Percentiles rank a stretch among this genome's conserved stretches.
Evolutionary conservation across 2,329 filamentous ascomycete species (phyloP).

Genomic region (Tolypocladium guangdongense): DNA sequence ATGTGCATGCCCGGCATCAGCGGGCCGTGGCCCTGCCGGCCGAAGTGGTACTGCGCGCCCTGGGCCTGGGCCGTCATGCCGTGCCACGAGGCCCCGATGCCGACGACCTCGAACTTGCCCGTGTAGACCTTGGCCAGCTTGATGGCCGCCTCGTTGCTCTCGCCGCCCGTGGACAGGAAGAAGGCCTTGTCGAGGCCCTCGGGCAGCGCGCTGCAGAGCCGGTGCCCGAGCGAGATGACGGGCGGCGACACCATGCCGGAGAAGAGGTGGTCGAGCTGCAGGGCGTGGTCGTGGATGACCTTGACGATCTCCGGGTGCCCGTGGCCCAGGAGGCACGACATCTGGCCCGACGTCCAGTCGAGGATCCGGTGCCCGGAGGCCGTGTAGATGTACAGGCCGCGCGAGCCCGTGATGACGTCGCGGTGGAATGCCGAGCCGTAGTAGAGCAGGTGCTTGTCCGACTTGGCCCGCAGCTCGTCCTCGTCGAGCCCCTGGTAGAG

Average conservation of each 20-base stretch:
- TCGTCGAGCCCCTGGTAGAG: conserved; percentile 12
- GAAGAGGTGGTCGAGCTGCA: conserved; percentile 46
- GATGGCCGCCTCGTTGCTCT: conserved; percentile 51
- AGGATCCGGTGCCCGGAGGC: conserved; percentile 34
- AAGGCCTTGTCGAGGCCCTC: conserved; percentile 40
- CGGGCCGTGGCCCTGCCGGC: conserved; percentile 35
- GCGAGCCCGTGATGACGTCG: conserved; percentile 30
- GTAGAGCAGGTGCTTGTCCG: conserved; percentile 13
- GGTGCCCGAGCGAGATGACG: conserved; percentile 42
- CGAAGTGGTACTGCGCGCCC: conserved; percentile 44
- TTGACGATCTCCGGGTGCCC: conserved; percentile 46
- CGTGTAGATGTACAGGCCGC: conserved; percentile 35
- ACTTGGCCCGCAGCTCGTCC: conserved; percentile 10
- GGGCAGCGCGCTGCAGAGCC: conserved; percentile 37
- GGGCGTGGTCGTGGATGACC: conserved; percentile 36
- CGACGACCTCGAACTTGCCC: conserved; percentile 55
- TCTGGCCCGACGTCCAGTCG: conserved; percentile 51
- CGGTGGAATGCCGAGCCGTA: conserved; percentile 15
- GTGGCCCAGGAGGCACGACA: conserved; percentile 48
- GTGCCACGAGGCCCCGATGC: conserved; percentile 47
- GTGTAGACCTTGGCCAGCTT: conserved; percentile 54
- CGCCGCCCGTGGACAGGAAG: conserved; percentile 46
- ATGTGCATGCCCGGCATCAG: conserved; percentile 45
- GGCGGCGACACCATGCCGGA: conserved; percentile 47
- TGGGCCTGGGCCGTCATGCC: conserved; percentile 46